phyloP scores from a whole-genome alignment of 139 green algal genomes.

The Coelastrella sp. region DNA sequence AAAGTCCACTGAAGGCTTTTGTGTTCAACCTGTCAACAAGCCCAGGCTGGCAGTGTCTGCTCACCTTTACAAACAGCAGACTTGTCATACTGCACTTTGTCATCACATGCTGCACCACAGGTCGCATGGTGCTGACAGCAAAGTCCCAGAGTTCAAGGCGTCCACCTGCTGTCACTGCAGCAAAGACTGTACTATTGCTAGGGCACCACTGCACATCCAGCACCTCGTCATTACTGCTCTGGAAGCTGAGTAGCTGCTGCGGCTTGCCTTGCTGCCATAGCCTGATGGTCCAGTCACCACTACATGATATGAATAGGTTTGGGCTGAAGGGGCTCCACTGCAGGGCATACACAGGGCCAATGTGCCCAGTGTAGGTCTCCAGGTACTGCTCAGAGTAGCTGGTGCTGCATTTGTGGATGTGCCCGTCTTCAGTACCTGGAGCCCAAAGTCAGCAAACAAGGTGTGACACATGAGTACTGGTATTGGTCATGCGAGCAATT shows the following conservation, averaged over 20 bases:
- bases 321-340: constrained; percentile 82
- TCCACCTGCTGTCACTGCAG: constrained; percentile 73
- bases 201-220: constrained; percentile 87
- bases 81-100: constrained; percentile 23
- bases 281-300: constrained; percentile 84
- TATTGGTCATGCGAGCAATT: background rate
- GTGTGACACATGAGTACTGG: background rate
- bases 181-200: constrained; percentile 85
- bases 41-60: background rate
- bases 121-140: constrained; percentile 77
- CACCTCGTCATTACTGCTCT: constrained; percentile 72
- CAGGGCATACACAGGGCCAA: constrained; percentile 80
- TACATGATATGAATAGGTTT: constrained; percentile 79
- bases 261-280: constrained; percentile 74
- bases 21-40: background rate
- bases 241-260: constrained; percentile 76
- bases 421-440: constrained; percentile 87
- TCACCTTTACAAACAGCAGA: constrained; percentile 45
- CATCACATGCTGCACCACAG: constrained; percentile 61
- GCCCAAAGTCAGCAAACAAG: background rate
- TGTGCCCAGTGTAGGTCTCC: constrained; percentile 82
- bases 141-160: constrained; percentile 86
- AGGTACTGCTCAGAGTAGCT: constrained; percentile 89
- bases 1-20: background rate
- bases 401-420: constrained; percentile 87